Evolutionary conservation across 371 early-diverging fungal genomes (phyloP).

Genomic region (Mucor lusitanicus): DNA sequence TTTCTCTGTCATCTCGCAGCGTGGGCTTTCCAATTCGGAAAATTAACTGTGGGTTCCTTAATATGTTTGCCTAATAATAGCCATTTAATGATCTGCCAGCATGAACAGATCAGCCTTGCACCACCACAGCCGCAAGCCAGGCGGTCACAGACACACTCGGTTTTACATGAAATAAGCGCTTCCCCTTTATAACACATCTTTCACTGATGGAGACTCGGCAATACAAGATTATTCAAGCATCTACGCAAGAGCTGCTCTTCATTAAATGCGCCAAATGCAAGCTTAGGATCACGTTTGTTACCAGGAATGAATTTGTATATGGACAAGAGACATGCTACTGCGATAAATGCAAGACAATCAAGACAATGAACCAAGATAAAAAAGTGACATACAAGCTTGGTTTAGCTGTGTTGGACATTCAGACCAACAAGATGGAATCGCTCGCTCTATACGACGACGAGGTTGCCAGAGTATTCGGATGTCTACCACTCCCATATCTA

Average conservation of each 20-base stretch:
- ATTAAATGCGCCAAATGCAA: background rate
- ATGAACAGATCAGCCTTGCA: background rate
- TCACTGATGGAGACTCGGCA: background rate
- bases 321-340: slow-evolving; percentile 1
- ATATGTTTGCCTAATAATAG: background rate
- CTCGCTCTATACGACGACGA: background rate
- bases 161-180: background rate
- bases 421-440: background rate
- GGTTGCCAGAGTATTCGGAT: slow-evolving; percentile 8
- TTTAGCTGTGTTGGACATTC: background rate
- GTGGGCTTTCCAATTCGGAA: background rate
- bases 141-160: background rate
- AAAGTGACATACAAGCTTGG: background rate
- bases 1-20: background rate
- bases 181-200: background rate
- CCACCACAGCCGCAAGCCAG: background rate
- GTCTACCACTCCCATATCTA: background rate
- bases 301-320: background rate
- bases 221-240: slow-evolving; percentile 1
- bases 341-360: slow-evolving; percentile 2
- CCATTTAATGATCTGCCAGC: background rate
- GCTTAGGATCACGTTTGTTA: background rate
- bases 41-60: background rate
- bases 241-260: background rate
- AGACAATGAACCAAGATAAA: background rate